These are phyloP conservation scores for Ilex asprella DNA, from an alignment of 257 asterid genomes.

Conservation along the genomic window DNA sequence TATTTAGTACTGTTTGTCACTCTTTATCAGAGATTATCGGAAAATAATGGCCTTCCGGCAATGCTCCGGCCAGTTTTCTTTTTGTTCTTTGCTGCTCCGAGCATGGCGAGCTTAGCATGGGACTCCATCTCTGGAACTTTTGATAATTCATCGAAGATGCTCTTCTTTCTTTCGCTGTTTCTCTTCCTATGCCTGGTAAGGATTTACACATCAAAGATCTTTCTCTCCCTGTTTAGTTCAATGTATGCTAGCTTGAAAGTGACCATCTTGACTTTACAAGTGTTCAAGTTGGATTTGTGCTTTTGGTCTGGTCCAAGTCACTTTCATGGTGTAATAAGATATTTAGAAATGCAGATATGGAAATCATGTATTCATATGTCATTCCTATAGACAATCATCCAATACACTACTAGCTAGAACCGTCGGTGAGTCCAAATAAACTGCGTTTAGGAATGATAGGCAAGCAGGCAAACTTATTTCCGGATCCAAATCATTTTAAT, in stretches of 20 bases:
- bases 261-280: no score
- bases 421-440: no score
- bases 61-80: conserved; percentile 25
- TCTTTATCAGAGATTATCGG: conserved; percentile 21
- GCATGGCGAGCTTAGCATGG: conserved; percentile 24
- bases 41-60: conserved; percentile 12
- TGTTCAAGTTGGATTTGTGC: no score
- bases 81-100: conserved; percentile 18
- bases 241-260: neutral
- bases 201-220: neutral
- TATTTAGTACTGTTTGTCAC: conserved; percentile 21
- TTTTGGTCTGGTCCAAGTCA: no score
- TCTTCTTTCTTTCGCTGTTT: conserved; percentile 16
- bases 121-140: conserved; percentile 17
- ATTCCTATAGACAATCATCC: no score
- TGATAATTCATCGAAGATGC: conserved; percentile 17
- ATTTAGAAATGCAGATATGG: no score
- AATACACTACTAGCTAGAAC: no score
- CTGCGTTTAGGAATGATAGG: no score
- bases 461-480: no score
- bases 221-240: neutral
- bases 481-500: no score
- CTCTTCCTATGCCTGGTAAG: conserved; percentile 19
- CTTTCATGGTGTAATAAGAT: no score
- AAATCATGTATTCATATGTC: no score